These are phyloP conservation scores for Rhizopus microsporus DNA, from an alignment of 371 early-diverging fungal species.

Conservation along the genomic window DNA sequence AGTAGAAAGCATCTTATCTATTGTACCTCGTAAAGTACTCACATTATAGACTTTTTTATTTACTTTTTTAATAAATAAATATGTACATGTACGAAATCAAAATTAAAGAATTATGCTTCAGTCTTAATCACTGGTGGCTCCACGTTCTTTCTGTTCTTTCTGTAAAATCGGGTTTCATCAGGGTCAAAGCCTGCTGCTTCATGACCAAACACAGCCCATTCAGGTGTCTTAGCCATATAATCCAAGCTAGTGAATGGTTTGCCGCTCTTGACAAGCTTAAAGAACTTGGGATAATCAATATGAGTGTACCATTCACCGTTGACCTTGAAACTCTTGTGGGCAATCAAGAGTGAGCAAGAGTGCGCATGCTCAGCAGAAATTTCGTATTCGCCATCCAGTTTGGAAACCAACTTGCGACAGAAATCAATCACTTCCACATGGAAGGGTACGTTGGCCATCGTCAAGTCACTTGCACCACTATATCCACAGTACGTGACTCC, in stretches of 20 bases:
- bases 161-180: conserved; percentile 67
- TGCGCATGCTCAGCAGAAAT: conserved; percentile 80
- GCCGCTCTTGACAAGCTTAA: conserved; percentile 64
- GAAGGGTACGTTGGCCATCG: conserved; percentile 77
- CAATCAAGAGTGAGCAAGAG: conserved; percentile 74
- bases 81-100: conserved; percentile 1
- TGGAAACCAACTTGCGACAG: conserved; percentile 56
- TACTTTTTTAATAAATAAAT: conserved; percentile 5
- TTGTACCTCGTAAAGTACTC: conserved; percentile 20
- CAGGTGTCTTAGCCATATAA: conserved; percentile 74
- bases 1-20: conserved; percentile 16
- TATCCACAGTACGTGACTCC: conserved; percentile 76
- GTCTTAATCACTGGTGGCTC: conserved; percentile 21
- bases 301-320: conserved; percentile 79
- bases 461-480: conserved; percentile 69
- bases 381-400: conserved; percentile 67
- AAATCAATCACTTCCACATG: conserved; percentile 80
- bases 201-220: conserved; percentile 79
- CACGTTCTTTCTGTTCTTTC: conserved; percentile 54
- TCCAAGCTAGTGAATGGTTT: conserved; percentile 69
- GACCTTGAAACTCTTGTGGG: conserved; percentile 68
- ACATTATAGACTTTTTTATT: conserved; percentile 6
- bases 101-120: conserved; percentile 1
- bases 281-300: conserved; percentile 80
- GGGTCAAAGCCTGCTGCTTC: conserved; percentile 80